Base-by-base conservation (phyloP, 208 protist species). In the Wallacemonas sp. region DNA sequence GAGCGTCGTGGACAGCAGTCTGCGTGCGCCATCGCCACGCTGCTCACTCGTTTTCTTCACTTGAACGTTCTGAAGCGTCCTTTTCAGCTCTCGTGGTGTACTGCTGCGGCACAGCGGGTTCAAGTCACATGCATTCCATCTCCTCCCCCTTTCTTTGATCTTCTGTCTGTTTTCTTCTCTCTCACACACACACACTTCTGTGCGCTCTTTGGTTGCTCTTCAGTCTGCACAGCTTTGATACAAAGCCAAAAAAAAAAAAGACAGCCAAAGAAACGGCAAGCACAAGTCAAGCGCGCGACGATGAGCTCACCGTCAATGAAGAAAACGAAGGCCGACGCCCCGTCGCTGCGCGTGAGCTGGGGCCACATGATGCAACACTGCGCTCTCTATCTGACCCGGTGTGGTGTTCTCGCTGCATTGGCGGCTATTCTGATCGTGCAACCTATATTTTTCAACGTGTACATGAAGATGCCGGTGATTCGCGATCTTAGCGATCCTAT, bases 371-470 rank as follows among this genome's bases (percentile, higher is more conserved):
- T 55, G 2, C 2, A 37, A 9, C 72, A 79, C 57, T 26, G 48
- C 44, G 45, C 34, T 38, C 48, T 77, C 32, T 79, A 76, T 57
- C 68, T 75, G 3, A 13, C 68, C 19, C 73, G 78, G 41, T 67
- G 75, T 32, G 68, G 63, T 26, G 26, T 72, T 17, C 24, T 79
- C 53, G 19, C 54, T 29, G 17, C 73, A 1, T 38, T 80, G 27
- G 44, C 65, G 8, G 69, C 73, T 30, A 24, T 66, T 19, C 39
- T 72, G 32, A n/a, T 84, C 33, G 50, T 74, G 24, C 64, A 79
- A 59, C 73, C 78, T 3, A 39, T 79, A n/a, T 78, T 66, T 42
- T 62, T 59, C 3, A 27, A 63, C 48, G 30, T 72, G 27, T 34
- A 71, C 37, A 46, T 80, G 4, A 58, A 66, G 22, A 66, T 39